phyloP scores from a whole-genome alignment of 805 yeast genomes.

The Pichia thaimueangensis region DNA sequence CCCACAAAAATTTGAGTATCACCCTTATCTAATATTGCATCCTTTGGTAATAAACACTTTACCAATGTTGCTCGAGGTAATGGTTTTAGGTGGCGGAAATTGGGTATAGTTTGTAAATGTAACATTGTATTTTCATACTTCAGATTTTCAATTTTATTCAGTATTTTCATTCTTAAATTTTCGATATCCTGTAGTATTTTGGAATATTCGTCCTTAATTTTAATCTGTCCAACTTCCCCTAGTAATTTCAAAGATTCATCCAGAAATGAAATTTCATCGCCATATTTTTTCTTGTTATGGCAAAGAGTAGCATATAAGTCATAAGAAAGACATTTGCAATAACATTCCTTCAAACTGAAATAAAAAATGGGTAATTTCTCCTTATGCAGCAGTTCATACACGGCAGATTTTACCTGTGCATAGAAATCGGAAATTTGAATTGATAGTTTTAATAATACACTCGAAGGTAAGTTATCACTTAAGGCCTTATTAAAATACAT shows the following conservation, averaged over 20 bases:
- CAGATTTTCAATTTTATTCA: constrained; percentile 42
- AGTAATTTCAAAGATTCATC: constrained; percentile 36
- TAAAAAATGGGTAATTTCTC: constrained; percentile 59
- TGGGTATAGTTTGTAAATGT: constrained; percentile 62
- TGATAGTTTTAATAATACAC: constrained; percentile 59
- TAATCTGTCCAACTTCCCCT: constrained; percentile 7
- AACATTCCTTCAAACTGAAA: constrained; percentile 49
- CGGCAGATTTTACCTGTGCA: constrained; percentile 9
- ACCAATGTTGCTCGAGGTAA: constrained; percentile 52
- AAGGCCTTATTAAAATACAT: constrained; percentile 73
- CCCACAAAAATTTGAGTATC: constrained; percentile 44
- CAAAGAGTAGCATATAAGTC: constrained; percentile 52
- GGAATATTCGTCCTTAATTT: neutral
- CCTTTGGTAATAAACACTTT: constrained; percentile 31
- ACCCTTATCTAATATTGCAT: constrained; percentile 22
- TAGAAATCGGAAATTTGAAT: constrained; percentile 57
- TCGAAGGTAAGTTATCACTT: constrained; percentile 43
- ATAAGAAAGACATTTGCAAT: constrained; percentile 67
- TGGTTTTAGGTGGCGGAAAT: constrained; percentile 31
- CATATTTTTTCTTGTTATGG: constrained; percentile 49
- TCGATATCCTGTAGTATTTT: constrained; percentile 44
- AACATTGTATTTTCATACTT: constrained; percentile 80
- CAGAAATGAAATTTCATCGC: constrained; percentile 63
- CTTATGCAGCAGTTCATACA: neutral
- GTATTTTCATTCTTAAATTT: constrained; percentile 42